Conservation (phyloP, 1,139 yeast genomes). For the Kodamaea alishanica region DNA sequence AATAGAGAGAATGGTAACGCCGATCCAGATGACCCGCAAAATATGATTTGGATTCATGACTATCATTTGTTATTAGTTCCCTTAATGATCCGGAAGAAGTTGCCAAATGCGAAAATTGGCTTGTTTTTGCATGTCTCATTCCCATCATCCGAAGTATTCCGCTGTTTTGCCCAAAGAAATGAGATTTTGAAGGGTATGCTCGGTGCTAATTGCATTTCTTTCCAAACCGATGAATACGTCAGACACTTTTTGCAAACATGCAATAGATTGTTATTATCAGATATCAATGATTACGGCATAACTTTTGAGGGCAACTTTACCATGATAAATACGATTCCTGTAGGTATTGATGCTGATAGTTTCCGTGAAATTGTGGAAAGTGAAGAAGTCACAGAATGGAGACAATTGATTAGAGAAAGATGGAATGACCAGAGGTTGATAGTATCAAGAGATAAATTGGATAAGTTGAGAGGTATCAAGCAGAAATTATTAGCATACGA, state of each 20-base stretch:
- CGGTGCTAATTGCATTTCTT: conserved; percentile 84
- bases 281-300: conserved; percentile 72
- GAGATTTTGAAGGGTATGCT: conserved; percentile 76
- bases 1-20: conserved; percentile 46
- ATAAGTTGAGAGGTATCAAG: conserved; percentile 80
- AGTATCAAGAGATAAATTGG: conserved; percentile 86
- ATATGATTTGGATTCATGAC: conserved; percentile 86
- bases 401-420: conserved; percentile 65
- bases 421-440: conserved; percentile 72
- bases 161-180: conserved; percentile 87
- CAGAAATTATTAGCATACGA: conserved; percentile 89
- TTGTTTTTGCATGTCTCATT: conserved; percentile 90
- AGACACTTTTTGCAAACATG: conserved; percentile 92
- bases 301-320: conserved; percentile 65
- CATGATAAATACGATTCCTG: conserved; percentile 67
- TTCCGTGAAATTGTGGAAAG: conserved; percentile 46
- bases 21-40: conserved; percentile 41
- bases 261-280: conserved; percentile 77
- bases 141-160: conserved; percentile 92
- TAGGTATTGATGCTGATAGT: conserved; percentile 78
- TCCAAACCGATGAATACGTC: conserved; percentile 90
- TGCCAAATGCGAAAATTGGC: conserved; percentile 87
- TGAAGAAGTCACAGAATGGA: conserved; percentile 65
- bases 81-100: conserved; percentile 66
- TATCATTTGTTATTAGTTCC: conserved; percentile 89